Evolutionary conservation across 2,329 filamentous ascomycete species (phyloP), one percentile per base, ranked within the genome.

Genomic region (Akanthomyces muscarius): DNA sequence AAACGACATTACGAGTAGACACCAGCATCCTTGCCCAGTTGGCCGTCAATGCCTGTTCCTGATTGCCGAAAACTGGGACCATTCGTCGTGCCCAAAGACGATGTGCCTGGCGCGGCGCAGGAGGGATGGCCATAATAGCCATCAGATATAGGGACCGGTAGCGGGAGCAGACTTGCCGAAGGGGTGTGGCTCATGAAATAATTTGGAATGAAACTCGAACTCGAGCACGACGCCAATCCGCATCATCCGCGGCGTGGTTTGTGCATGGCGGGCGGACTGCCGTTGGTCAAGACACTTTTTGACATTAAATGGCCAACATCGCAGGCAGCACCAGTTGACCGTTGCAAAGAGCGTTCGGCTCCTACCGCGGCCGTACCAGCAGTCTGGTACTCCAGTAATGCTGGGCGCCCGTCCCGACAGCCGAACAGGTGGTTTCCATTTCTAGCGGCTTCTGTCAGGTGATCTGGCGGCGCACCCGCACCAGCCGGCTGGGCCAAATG

Each of bases 381-480:
- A 5, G 23, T 41, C 41, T n/a, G 51, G 51, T 30, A 54, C 10
- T 11, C 28, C 28, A 30, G 28, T 30, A 30, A 36, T 8, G 33
- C 33, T 41, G 8, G n/a, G 21, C n/a, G 8, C 23, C 21, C 47
- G 11, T 50, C 23, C 52, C 23, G 14, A 23, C 18, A 41, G 45
- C 56, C 45, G 56, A 51, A 36, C 5, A 38, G 21, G 30, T 23
- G 47, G 54, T 41, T 45, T 28, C 53, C 47, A 47, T 53, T 63
- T 63, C 61, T 63, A 58, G 61, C 61, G 38, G 54, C 45, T 63
- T 63, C 61, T 53, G 61, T 63, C 61, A 63, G 53, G 61, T 63
- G 61, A 63, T 53, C 36, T 57, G 42, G 28, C 42, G 41, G 38
- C 30, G 18, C 21, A 42, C 16, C 28, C 42, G 28, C 30, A 61